Percentiles rank a stretch among this genome's conserved stretches.
Evolutionary conservation across 1,284 basidiomycete species (phyloP).

Genomic region (Malassezia furfur): DNA sequence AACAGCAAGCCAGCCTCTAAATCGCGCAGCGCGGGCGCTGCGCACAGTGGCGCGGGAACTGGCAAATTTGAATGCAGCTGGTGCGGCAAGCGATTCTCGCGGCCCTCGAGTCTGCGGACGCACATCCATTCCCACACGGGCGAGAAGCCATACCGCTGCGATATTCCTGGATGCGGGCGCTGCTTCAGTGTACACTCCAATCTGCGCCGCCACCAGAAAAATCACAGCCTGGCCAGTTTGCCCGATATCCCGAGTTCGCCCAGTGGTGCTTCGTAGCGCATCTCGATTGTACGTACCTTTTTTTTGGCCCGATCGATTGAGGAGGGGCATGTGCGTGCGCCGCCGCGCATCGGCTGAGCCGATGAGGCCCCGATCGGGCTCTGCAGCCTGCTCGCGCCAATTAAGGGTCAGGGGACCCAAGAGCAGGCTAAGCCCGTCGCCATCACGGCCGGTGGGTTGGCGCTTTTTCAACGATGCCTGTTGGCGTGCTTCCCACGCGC

Average conservation of each 20-base stretch:
- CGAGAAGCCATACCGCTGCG: constrained; percentile 44
- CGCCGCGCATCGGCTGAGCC: no score
- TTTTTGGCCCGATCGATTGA: no score
- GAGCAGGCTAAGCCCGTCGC: neutral
- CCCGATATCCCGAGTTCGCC: neutral
- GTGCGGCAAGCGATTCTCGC: constrained; percentile 42
- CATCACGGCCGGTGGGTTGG: neutral
- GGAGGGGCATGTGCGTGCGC: no score
- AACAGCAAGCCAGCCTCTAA: neutral
- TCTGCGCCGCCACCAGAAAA: constrained; percentile 41
- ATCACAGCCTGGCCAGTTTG: constrained; percentile 18
- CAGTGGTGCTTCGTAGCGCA: neutral
- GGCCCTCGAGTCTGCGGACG: constrained; percentile 42
- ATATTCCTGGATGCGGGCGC: constrained; percentile 37
- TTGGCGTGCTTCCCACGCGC: neutral
- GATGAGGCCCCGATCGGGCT: no score
- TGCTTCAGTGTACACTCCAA: constrained; percentile 46
- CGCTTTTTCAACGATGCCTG: no score
- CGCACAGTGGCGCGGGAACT: neutral
- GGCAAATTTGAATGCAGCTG: constrained; percentile 40
- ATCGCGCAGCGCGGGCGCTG: constrained; percentile 18
- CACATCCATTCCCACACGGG: constrained; percentile 45
- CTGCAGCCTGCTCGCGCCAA: no score
- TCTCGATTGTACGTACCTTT: neutral
- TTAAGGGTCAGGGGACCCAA: no score